phyloP scores from a whole-genome alignment of 108 stramenopile species.

The Nitzschia sp. region DNA sequence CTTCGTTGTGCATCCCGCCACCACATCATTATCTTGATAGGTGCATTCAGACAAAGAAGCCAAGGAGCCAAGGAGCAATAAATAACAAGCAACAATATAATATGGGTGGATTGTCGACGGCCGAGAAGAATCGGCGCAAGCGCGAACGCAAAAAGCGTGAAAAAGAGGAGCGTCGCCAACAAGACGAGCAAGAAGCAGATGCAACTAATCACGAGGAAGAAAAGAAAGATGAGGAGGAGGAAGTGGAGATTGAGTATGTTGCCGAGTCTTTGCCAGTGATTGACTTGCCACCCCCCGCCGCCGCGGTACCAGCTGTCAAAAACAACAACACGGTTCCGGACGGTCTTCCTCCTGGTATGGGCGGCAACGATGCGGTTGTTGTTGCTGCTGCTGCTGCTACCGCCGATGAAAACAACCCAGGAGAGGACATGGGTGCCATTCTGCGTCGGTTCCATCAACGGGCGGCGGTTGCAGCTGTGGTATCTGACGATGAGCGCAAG shows the following conservation, averaged over 20 bases:
- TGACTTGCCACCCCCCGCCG: background rate
- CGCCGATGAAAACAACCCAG: background rate
- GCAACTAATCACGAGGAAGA: background rate
- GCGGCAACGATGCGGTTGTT: background rate
- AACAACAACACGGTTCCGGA: conserved; percentile 10
- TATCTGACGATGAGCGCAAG: conserved; percentile 22
- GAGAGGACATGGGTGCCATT: conserved; percentile 42
- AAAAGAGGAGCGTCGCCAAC: conserved; percentile 38
- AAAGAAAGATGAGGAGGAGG: conserved; percentile 9
- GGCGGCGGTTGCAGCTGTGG: conserved; percentile 40
- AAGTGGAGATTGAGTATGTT: conserved; percentile 85
- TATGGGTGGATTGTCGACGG: conserved; percentile 70
- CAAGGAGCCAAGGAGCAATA: too few species aligned
- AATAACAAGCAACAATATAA: too few species aligned
- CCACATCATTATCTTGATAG: too few species aligned
- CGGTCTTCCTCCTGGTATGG: conserved; percentile 25
- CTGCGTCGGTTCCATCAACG: conserved; percentile 66
- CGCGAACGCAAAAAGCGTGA: conserved; percentile 83
- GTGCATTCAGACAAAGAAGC: too few species aligned
- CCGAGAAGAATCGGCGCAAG: conserved; percentile 81
- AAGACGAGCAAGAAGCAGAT: conserved; percentile 19
- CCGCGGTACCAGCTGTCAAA: background rate
- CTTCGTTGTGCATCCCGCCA: too few species aligned
- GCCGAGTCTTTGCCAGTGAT: conserved; percentile 42
- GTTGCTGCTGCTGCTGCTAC: too few species aligned